Base-by-base conservation (phyloP, 208 protist species). In the Leishmania arabica region DNA sequence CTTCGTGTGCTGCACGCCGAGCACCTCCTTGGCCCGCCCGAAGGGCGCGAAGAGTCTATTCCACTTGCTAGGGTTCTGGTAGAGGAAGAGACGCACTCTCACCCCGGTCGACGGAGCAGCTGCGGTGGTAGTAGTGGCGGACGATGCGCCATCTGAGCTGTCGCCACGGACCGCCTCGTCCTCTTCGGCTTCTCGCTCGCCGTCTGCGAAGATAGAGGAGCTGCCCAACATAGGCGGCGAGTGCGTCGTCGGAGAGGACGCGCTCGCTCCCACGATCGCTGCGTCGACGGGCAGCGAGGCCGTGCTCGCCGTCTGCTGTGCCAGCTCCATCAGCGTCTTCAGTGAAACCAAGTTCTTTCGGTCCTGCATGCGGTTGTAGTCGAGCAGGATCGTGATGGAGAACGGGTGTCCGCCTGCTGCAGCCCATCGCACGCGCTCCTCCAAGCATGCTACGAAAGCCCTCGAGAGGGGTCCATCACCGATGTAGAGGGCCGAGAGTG, bases 1-100 rank as follows among this genome's bases (percentile, higher is more conserved):
- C 78, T 99, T 99, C 15, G 98, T 95, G 90, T 99, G 98, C 85
- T 99, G 96, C 60, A 99, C 95, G 15, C 98, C 97, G 3, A 99
- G 82, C 49, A 80, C 89, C 88, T 97, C 94, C 70, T 90, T 90
- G 24, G 87, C 90, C 13, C 91, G 88, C 13, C 90, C 90, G 54
- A 95, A 84, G 8, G 89, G 91, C 0, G 85, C 69, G 58, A 94
- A 89, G 34, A 96, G 76, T 7, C 84, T 75, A 54, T 91, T 94
- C 90, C 90, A 94, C 17, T 74, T 24, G 77, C 83, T 93, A 8
- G 92, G 90, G 76, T 86, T 90, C 78, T 96, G 91, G 65, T 92
- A 97, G 31, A 97, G 85, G 53, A 76, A 89, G 9, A 97, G 66
- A 1, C 78, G 82, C 56, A 97, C 90, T 54, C 69, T 65, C 27